These are phyloP conservation scores for Aspergillus fructus DNA, from an alignment of 2,329 filamentous ascomycete species.

Conservation along the genomic window DNA sequence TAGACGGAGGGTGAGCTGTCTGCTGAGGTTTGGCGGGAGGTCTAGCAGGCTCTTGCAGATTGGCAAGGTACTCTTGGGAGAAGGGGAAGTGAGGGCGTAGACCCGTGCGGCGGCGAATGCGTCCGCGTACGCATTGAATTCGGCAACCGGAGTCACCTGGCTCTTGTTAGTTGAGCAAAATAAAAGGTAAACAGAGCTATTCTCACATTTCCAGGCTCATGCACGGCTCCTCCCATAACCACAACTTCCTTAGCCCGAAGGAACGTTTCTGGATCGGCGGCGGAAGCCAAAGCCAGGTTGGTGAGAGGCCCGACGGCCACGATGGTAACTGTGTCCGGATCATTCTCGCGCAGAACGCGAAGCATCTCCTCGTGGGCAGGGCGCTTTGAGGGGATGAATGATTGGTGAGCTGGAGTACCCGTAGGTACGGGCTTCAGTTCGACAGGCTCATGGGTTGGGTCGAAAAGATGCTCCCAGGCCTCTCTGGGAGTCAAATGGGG, in stretches of 20 bases:
- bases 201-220: conserved; percentile 76
- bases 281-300: conserved; percentile 86
- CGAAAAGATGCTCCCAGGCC: conserved; percentile 70
- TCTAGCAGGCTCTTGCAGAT: conserved; percentile 52
- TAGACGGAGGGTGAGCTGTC: conserved; percentile 64
- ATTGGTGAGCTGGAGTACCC: conserved; percentile 41
- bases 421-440: conserved; percentile 49
- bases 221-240: conserved; percentile 89
- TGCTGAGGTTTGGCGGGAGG: conserved; percentile 66
- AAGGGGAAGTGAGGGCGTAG: conserved; percentile 72
- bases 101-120: conserved; percentile 73
- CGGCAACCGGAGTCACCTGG: conserved; percentile 70
- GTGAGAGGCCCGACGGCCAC: conserved; percentile 87
- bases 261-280: conserved; percentile 85
- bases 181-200: background rate
- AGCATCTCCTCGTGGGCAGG: conserved; percentile 85
- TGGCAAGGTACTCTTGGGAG: conserved; percentile 80
- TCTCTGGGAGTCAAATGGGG: conserved; percentile 73
- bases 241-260: conserved; percentile 85
- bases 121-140: conserved; percentile 96
- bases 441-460: conserved; percentile 42
- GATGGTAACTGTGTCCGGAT: conserved; percentile 81
- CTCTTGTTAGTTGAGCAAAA: background rate
- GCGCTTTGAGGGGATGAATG: conserved; percentile 72
- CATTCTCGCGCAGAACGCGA: conserved; percentile 77